Percentiles rank a stretch among this genome's conserved stretches.
Conservation (phyloP, 2,329 filamentous ascomycete genomes). For the Colletotrichum sp. region DNA sequence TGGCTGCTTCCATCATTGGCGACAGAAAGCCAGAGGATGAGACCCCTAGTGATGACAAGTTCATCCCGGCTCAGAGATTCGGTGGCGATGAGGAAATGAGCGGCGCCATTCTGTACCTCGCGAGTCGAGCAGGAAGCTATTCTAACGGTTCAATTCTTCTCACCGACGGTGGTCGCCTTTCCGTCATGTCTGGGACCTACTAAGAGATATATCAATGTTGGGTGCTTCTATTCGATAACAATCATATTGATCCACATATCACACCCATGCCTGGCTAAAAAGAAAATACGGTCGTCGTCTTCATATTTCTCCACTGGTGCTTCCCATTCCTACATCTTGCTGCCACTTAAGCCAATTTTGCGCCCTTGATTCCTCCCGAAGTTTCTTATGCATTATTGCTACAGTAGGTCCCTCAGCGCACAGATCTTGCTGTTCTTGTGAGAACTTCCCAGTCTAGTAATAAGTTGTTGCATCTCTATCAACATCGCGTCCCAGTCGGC, state of each 20-base stretch:
- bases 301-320: background rate
- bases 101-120: conserved; percentile 69
- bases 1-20: background rate
- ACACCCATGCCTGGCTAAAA: background rate
- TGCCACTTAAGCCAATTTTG: background rate
- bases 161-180: conserved; percentile 67
- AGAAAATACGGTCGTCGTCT: background rate
- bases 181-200: conserved; percentile 38
- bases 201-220: background rate
- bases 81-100: conserved; percentile 65
- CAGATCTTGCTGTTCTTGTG: background rate
- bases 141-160: conserved; percentile 68
- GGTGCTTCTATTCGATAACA: background rate
- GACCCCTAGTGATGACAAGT: conserved; percentile 12
- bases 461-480: background rate
- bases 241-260: fast-evolving
- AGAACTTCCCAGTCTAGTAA: background rate
- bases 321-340: background rate
- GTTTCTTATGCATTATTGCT: background rate
- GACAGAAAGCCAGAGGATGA: conserved; percentile 8
- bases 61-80: conserved; percentile 61
- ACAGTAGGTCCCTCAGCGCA: background rate
- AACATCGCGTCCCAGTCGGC: background rate
- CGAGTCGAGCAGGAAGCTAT: conserved; percentile 68
- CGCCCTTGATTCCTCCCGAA: background rate